These are phyloP conservation scores for Aspergillus sp. DNA, from an alignment of 2,329 filamentous ascomycete species.

Conservation along the genomic window DNA sequence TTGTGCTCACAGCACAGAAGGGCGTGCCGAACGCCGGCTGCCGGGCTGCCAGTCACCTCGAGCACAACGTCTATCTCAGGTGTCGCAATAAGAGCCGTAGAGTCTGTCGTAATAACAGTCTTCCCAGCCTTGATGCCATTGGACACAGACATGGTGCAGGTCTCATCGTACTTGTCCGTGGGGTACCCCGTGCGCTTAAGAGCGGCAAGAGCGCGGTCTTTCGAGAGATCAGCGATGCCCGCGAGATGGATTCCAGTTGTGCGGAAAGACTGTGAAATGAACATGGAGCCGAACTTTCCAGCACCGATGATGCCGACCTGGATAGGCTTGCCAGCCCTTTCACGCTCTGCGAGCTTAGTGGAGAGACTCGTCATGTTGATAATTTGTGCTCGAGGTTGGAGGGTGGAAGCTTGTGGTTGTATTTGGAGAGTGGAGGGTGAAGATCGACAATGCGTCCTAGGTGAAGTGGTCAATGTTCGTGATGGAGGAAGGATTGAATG, in stretches of 20 bases:
- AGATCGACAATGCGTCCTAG: background rate
- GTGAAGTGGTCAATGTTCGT: background rate
- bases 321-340: background rate
- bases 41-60: background rate
- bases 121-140: background rate
- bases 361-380: background rate
- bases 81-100: background rate
- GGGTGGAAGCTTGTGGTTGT: background rate
- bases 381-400: background rate
- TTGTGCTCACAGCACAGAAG: background rate
- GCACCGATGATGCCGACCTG: background rate
- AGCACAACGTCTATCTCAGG: background rate
- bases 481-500: background rate
- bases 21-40: background rate
- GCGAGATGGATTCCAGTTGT: background rate
- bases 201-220: background rate
- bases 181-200: background rate
- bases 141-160: background rate
- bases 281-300: background rate
- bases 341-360: background rate
- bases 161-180: background rate
- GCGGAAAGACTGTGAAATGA: background rate
- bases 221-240: background rate
- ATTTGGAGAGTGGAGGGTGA: background rate
- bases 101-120: background rate